Percentiles rank a stretch among this genome's conserved stretches.
These are phyloP conservation scores for Angomonas desouzai DNA, from an alignment of 208 protist genomes.

Conservation along the genomic window DNA sequence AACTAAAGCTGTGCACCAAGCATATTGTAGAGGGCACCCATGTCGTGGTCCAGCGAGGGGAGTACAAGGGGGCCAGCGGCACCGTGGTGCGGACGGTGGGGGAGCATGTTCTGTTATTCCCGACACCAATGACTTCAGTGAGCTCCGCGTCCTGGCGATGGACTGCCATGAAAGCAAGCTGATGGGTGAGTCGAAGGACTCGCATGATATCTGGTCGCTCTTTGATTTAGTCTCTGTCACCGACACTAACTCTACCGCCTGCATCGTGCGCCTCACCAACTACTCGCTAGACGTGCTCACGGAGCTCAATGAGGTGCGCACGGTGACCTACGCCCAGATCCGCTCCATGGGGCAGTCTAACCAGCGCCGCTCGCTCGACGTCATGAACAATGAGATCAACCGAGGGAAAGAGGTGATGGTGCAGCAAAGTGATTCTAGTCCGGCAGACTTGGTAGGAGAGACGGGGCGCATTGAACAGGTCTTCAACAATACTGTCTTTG, in stretches of 20 bases:
- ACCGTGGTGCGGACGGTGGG: conserved; percentile 80
- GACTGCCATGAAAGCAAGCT: conserved; percentile 87
- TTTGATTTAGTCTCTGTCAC: conserved; percentile 81
- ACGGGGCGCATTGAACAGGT: conserved; percentile 83
- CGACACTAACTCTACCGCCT: conserved; percentile 64
- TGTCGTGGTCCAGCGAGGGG: conserved; percentile 78
- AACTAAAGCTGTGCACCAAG: conserved; percentile 74
- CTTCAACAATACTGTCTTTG: conserved; percentile 80
- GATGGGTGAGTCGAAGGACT: conserved; percentile 58
- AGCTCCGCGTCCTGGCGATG: conserved; percentile 73
- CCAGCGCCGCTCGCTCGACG: conserved; percentile 60
- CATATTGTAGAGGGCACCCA: conserved; percentile 83
- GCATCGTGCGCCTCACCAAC: conserved; percentile 64
- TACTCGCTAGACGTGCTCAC: conserved; percentile 79
- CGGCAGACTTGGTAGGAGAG: conserved; percentile 61
- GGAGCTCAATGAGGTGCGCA: conserved; percentile 70
- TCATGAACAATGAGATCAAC: conserved; percentile 64
- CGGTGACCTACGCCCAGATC: conserved; percentile 64
- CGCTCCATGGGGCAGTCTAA: conserved; percentile 35
- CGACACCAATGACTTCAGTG: conserved; percentile 52
- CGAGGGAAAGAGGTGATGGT: conserved; percentile 78
- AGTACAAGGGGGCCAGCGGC: conserved; percentile 76
- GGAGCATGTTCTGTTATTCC: conserved; percentile 75
- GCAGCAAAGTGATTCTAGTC: conserved; percentile 46
- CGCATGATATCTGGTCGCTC: conserved; percentile 55